Base-by-base conservation (phyloP, 495 filamentous ascomycete genomes). In the Staphylotrichum longicolle region DNA sequence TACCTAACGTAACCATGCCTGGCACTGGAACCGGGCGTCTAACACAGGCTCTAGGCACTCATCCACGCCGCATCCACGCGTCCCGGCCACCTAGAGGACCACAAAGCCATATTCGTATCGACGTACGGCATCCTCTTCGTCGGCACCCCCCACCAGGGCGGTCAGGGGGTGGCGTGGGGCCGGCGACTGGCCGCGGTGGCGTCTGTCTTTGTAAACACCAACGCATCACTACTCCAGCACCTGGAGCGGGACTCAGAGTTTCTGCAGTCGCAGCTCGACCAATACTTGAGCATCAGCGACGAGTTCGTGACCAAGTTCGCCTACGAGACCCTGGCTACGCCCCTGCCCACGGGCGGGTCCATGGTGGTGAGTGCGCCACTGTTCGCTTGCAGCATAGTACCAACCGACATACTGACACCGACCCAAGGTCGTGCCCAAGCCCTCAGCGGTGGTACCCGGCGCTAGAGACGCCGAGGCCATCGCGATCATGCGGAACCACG, bases 11-110 rank as follows among this genome's bases (percentile, higher is more conserved):
- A 27, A 27, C 20, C 20, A 27, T 27, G 20, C 20, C 20, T 27
- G 20, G 20, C 20, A 27, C 20, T 27, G 20, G 20, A 27, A 27
- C 20, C 20, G 20, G 20, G 20, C 20, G 20, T 27, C 20, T 27
- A 27, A 27, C 20, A 63, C 39, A 34, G 35, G 37, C 33, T 11
- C 10, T 39, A 63, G 62, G 62, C 62, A 44, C 50, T 63, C 27
- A 63, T 59, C 15, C 62, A 63, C 34, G 59, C 62, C 10, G 57
- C 51, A 14, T 10, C 37, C 34, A 37, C 57, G 27, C 57, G 57
- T 12, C 46, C 15, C 14, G 57, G 57, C 11, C 47, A 35, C 6
- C 32, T 50, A 6, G 57, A 50, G 34, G 57, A 59, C 4, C 57
- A 59, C 47, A 46, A 47, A 20, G 51, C 57, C 10, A 59, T 59